phyloP scores from a whole-genome alignment of 208 protist species.

The Angomonas desouzai region DNA sequence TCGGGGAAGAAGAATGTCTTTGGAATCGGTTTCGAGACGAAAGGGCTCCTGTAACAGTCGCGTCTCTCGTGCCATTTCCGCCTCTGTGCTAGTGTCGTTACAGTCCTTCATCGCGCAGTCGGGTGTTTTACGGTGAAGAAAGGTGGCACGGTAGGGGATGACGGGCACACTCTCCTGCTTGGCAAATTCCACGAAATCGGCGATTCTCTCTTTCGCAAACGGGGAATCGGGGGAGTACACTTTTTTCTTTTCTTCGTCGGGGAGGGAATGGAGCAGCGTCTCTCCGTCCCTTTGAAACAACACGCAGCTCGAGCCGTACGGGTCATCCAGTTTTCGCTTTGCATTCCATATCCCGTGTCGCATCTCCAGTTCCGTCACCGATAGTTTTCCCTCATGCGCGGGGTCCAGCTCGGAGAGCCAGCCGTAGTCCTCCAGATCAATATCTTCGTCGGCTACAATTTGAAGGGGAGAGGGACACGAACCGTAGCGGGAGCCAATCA shows the following conservation, averaged over 20 bases:
- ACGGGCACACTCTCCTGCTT: constrained; percentile 22
- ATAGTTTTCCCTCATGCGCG: constrained; percentile 38
- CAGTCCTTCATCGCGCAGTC: not conserved
- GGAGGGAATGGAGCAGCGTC: constrained; percentile 36
- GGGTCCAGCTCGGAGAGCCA: constrained; percentile 46
- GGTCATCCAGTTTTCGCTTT: constrained; percentile 22
- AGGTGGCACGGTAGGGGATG: constrained; percentile 51
- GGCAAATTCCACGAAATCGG: constrained; percentile 34
- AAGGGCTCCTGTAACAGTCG: not conserved
- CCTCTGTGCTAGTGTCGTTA: constrained; percentile 1
- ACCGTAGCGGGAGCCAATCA: constrained; percentile 90
- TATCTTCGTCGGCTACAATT: constrained; percentile 69
- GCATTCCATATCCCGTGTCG: constrained; percentile 78
- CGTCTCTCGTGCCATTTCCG: constrained; percentile 1
- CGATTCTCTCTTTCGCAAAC: constrained; percentile 28
- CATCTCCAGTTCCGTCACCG: constrained; percentile 95
- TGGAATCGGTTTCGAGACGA: not conserved
- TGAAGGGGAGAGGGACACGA: constrained; percentile 64
- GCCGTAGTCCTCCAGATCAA: constrained; percentile 55
- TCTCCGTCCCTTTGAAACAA: constrained; percentile 76
- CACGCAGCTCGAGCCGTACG: constrained; percentile 27
- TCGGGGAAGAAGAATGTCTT: constrained; percentile 18
- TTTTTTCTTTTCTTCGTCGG: constrained; percentile 17
- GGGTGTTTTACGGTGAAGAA: constrained; percentile 9
- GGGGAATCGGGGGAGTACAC: constrained; percentile 64